phyloP scores from a whole-genome alignment of 192 early-diverging fungal genomes.

The Paraglomus occultum region DNA sequence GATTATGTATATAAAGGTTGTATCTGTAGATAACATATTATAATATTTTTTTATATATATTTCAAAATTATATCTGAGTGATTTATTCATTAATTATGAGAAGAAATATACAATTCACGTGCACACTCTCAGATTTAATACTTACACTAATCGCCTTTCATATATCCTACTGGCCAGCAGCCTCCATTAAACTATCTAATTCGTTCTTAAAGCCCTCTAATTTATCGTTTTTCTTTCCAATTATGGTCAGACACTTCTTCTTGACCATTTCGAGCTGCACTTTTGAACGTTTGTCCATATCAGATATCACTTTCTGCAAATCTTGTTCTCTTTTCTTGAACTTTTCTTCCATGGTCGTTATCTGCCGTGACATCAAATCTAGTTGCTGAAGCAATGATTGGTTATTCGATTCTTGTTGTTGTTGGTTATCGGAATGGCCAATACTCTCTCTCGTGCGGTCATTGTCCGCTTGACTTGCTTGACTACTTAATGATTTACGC shows the following conservation, averaged over 20 bases:
- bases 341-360: conserved; percentile 5
- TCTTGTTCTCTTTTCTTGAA: conserved; percentile 23
- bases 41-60: too few species aligned
- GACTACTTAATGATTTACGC: background rate
- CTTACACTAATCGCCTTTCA: too few species aligned
- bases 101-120: too few species aligned
- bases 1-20: too few species aligned
- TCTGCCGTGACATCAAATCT: conserved; percentile 6
- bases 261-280: conserved; percentile 15
- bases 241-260: background rate
- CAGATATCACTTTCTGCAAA: conserved; percentile 14
- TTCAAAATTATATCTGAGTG: too few species aligned
- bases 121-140: too few species aligned
- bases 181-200: conserved; percentile 15
- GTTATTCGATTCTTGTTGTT: background rate
- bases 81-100: too few species aligned
- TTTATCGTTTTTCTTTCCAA: conserved; percentile 16
- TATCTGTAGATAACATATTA: too few species aligned
- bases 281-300: conserved; percentile 8
- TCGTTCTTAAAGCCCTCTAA: background rate
- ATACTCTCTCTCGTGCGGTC: background rate
- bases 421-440: background rate
- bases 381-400: background rate
- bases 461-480: background rate
- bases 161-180: too few species aligned